Base-by-base conservation (phyloP, 257 asterid species). In the Sherardia arvensis region DNA sequence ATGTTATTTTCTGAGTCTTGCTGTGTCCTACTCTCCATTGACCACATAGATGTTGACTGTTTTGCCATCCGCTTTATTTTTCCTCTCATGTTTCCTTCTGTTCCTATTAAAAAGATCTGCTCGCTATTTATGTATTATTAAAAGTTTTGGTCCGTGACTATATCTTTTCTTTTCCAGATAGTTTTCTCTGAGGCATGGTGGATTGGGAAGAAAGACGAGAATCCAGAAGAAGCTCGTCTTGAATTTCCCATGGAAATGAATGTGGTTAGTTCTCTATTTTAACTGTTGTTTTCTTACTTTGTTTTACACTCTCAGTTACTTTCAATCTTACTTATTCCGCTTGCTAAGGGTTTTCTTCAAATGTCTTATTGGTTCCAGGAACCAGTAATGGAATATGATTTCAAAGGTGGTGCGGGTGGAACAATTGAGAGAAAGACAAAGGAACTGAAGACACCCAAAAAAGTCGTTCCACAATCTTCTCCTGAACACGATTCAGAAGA, bases 151-250 rank as follows among this genome's bases (percentile, higher is more conserved):
- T 49, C 26, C 58, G 23, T 54, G 69, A 22, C 40, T 34, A 40
- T 25, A 32, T 33, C 51, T 63, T 51, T 77, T 74, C 21, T 47
- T 58, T 76, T 64, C 70, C 79, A 90, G 97, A 71, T 90, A 71
- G 95, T 87, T 58, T 90, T 90, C 77, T 87, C 97, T 48, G 95
- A 90, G 75, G 97, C 95, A 49, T 90, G 97, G 96, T 90, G 97
- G 96, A 84, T 90, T 45, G 97, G 97, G 66, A 85, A 66, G 69
- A 85, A 87, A 72, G 95, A 85, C 36, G 89, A 85, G 71, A 90
- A 90, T 80, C 97, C 97, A 33, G 89, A 81, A 65, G 97, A 90
- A 80, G 69, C 76, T 61, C 81, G 71, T 30, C 93, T 87, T 64
- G 80, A 73, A 71, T 90, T 82, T 75, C 97, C 96, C 10, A 67